Conservation (phyloP, 306 rosid genomes). For the Rosa chinensis region DNA sequence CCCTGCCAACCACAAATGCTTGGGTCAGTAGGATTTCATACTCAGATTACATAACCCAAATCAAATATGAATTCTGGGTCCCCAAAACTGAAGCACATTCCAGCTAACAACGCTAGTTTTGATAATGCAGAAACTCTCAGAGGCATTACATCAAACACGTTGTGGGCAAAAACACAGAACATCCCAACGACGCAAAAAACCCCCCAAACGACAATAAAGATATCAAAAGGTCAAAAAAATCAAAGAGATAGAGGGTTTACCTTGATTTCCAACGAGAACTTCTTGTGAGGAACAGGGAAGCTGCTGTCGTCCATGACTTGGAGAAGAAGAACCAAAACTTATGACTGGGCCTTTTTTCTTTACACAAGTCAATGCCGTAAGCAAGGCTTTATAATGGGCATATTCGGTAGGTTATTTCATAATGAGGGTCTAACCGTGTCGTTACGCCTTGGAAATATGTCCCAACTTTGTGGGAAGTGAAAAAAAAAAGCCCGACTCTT, state of each 20-base stretch:
- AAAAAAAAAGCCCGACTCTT: no score
- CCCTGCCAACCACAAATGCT: constrained; percentile 47
- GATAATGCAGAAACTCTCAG: neutral
- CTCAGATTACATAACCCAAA: neutral
- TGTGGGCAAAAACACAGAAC: constrained; percentile 4
- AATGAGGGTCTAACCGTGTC: no score
- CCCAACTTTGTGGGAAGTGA: no score
- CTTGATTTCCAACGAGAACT: constrained; percentile 56
- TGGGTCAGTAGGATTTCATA: no score
- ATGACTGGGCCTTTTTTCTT: no score
- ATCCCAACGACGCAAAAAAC: neutral
- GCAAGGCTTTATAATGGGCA: no score
- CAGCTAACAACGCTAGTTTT: neutral
- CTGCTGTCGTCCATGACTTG: constrained; percentile 29
- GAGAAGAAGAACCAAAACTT: neutral
- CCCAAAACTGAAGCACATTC: neutral
- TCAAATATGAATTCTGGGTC: neutral
- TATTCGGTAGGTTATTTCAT: no score
- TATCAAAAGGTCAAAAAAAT: no score
- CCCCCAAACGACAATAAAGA: neutral
- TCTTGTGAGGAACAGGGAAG: constrained; percentile 56
- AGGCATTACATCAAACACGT: constrained; percentile 31
- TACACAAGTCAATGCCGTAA: no score
- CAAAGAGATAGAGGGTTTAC: constrained; percentile 18
- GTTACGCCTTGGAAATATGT: no score